These are phyloP conservation scores for Daucus carota DNA, from an alignment of 129 eudicot genomes.

Conservation along the genomic window DNA sequence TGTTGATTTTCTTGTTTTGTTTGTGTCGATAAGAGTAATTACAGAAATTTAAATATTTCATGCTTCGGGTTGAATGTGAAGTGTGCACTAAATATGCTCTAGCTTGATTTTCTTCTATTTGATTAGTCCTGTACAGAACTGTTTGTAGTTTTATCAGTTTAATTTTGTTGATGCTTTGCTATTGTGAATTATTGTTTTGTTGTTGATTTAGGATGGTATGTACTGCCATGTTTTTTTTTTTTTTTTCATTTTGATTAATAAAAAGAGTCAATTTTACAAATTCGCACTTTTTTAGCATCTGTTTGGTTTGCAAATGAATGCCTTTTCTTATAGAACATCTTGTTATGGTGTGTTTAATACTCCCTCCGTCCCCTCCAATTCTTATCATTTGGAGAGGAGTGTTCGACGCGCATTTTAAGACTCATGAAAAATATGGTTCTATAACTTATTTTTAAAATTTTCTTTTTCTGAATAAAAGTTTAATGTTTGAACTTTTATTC, in stretches of 20 bases:
- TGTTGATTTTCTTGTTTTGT: not conserved
- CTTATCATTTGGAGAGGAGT: too few relatives aligned
- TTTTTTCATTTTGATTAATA: not conserved
- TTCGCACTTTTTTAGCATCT: not conserved
- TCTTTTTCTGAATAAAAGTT: too few relatives aligned
- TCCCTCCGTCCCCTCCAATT: too few relatives aligned
- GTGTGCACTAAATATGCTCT: too few relatives aligned
- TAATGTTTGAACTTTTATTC: too few relatives aligned
- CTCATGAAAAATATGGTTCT: too few relatives aligned
- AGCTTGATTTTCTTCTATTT: too few relatives aligned
- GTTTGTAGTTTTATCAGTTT: not conserved
- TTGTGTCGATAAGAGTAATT: not conserved
- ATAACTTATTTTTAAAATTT: too few relatives aligned
- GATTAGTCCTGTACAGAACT: not conserved
- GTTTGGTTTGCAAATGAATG: not conserved
- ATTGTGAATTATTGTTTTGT: not conserved
- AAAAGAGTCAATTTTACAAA: not conserved
- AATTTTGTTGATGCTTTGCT: not conserved
- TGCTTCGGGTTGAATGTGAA: not conserved
- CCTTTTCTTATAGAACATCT: not conserved
- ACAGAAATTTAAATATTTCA: not conserved
- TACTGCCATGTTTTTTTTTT: not conserved
- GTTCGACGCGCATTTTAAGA: too few relatives aligned
- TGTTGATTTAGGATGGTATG: not conserved
- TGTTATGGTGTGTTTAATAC: not conserved